Conservation (phyloP, 179 eudicot species). For the Vitellaria paradoxa region DNA sequence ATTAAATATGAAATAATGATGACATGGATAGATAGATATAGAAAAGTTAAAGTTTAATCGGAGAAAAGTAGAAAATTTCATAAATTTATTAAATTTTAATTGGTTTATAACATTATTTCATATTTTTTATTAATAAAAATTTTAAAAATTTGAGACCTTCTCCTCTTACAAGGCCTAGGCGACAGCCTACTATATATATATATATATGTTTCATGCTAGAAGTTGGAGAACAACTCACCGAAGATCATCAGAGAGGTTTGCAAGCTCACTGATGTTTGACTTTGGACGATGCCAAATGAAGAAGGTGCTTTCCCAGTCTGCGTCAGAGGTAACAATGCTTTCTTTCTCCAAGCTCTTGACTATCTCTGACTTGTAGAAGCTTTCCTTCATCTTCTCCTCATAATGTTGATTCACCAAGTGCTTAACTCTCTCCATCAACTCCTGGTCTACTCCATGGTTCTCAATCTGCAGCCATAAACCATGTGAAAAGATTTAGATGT, state of each 20-base stretch:
- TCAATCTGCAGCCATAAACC: constrained; percentile 52
- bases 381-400: constrained; percentile 54
- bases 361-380: constrained; percentile 50
- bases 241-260: constrained; percentile 47
- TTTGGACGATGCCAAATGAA: constrained; percentile 69
- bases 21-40: too few relatives aligned
- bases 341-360: constrained; percentile 41
- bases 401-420: constrained; percentile 48
- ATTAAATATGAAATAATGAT: too few relatives aligned
- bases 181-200: too few relatives aligned
- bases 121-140: too few relatives aligned
- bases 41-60: too few relatives aligned
- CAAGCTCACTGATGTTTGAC: constrained; percentile 45
- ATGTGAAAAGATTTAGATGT: not conserved
- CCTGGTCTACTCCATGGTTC: constrained; percentile 62
- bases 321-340: constrained; percentile 24
- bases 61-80: too few relatives aligned
- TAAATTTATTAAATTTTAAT: too few relatives aligned
- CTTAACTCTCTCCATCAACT: constrained; percentile 66
- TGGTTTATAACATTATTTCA: too few relatives aligned
- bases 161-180: too few relatives aligned
- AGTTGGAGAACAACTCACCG: constrained; percentile 36
- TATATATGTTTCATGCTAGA: not conserved
- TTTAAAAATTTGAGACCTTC: too few relatives aligned
- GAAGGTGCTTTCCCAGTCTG: constrained; percentile 76